phyloP scores from a whole-genome alignment of 257 asterid species.

The Dorcoceras hygrometricum region DNA sequence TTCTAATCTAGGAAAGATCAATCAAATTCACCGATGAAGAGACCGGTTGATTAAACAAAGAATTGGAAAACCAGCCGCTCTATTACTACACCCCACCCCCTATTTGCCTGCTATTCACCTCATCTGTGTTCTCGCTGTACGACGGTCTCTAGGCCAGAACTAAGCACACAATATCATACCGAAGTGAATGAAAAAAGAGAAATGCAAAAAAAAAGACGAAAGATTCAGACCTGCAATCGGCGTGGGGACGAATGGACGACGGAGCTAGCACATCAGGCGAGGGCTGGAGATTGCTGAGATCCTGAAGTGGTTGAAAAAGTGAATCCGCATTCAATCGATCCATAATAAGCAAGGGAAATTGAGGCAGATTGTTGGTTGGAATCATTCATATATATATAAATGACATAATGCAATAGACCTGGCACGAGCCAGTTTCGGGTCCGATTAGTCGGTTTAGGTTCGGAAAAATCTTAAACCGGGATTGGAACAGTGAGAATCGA shows the following conservation, averaged over 20 bases:
- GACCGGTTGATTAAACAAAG: no score
- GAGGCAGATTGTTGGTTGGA: slow-evolving; percentile 11
- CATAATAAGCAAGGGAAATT: slow-evolving; percentile 34
- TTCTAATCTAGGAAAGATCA: no score
- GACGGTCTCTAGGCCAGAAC: background rate
- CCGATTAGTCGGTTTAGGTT: no score
- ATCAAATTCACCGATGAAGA: no score
- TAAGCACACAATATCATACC: background rate
- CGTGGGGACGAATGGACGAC: slow-evolving; percentile 38
- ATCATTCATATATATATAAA: no score
- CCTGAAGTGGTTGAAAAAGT: slow-evolving; percentile 45
- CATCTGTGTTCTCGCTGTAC: background rate
- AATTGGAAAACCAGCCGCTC: background rate
- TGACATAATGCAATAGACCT: no score
- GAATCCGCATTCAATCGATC: slow-evolving; percentile 54
- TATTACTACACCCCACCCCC: background rate
- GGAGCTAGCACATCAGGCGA: slow-evolving; percentile 40
- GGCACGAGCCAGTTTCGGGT: no score
- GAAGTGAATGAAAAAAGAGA: background rate
- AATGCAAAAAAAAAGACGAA: background rate
- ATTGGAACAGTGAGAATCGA: no score
- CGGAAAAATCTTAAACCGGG: no score
- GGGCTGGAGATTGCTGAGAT: slow-evolving; percentile 46
- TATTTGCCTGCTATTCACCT: background rate
- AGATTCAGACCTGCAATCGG: slow-evolving; percentile 53